Conservation (phyloP, 1,139 yeast genomes). For the Pichia cactophila region DNA sequence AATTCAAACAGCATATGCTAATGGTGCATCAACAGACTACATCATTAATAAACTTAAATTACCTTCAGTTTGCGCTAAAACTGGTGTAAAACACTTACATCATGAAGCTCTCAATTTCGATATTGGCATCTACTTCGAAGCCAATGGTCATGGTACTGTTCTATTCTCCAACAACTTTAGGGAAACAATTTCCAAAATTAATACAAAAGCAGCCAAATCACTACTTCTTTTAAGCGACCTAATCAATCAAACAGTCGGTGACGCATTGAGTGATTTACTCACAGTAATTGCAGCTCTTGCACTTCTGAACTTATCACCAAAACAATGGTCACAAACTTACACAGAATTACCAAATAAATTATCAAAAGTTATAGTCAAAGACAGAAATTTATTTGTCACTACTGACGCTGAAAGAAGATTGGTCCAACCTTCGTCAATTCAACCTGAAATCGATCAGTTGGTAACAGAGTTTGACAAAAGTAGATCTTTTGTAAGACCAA, state of each 20-base stretch:
- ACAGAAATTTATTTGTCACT: constrained; percentile 71
- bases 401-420: constrained; percentile 86
- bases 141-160: constrained; percentile 99
- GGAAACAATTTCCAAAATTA: constrained; percentile 16
- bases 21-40: constrained; percentile 81
- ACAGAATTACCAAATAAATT: constrained; percentile 81
- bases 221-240: constrained; percentile 34
- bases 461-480: constrained; percentile 49
- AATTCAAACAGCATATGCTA: constrained; percentile 96
- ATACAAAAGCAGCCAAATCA: constrained; percentile 28
- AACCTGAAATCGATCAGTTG: constrained; percentile 57
- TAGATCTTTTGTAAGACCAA: constrained; percentile 90
- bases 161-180: constrained; percentile 60
- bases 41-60: constrained; percentile 53
- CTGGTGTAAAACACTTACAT: constrained; percentile 95
- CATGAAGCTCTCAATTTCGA: constrained; percentile 77
- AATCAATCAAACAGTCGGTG: constrained; percentile 96
- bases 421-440: constrained; percentile 61
- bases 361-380: constrained; percentile 74
- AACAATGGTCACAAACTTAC: constrained; percentile 71
- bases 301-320: constrained; percentile 37
- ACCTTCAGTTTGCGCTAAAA: constrained; percentile 85
- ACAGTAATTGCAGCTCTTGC: constrained; percentile 63
- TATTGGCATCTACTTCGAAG: constrained; percentile 92
- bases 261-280: constrained; percentile 84